These are phyloP conservation scores for Aspergillus sp. DNA, from an alignment of 2,329 filamentous ascomycete genomes.

Conservation along the genomic window DNA sequence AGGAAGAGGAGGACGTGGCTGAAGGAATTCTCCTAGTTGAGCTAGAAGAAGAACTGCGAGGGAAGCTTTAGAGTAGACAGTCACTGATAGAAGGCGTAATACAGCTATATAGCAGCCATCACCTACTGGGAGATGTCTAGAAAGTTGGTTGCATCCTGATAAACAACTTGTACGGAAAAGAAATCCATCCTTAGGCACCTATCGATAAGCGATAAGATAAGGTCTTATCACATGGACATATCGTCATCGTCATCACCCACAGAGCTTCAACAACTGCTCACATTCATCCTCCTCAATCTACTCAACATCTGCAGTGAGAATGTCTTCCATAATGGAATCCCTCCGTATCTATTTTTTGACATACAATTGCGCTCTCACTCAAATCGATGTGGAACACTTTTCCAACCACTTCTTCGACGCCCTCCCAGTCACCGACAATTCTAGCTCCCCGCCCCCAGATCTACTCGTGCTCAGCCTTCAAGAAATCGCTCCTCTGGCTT, in stretches of 20 bases:
- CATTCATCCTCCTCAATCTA: not conserved
- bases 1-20: constrained; percentile 52
- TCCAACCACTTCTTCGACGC: constrained; percentile 66
- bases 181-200: not conserved
- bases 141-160: not conserved
- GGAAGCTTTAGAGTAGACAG: constrained; percentile 27
- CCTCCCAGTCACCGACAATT: constrained; percentile 50
- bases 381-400: constrained; percentile 69
- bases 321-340: constrained; percentile 39
- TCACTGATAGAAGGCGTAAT: not conserved
- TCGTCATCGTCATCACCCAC: not conserved
- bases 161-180: not conserved
- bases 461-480: constrained; percentile 72
- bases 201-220: not conserved
- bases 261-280: not conserved
- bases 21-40: constrained; percentile 56
- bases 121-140: not conserved
- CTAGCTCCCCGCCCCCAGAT: constrained; percentile 60
- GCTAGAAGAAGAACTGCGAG: constrained; percentile 39
- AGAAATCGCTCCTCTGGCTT: constrained; percentile 81
- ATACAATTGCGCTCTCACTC: constrained; percentile 80
- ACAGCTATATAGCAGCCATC: not conserved
- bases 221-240: not conserved
- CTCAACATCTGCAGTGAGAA: not conserved
- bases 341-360: constrained; percentile 77